phyloP scores from a whole-genome alignment of 129 eudicot species.

The Pittosporum tobira region DNA sequence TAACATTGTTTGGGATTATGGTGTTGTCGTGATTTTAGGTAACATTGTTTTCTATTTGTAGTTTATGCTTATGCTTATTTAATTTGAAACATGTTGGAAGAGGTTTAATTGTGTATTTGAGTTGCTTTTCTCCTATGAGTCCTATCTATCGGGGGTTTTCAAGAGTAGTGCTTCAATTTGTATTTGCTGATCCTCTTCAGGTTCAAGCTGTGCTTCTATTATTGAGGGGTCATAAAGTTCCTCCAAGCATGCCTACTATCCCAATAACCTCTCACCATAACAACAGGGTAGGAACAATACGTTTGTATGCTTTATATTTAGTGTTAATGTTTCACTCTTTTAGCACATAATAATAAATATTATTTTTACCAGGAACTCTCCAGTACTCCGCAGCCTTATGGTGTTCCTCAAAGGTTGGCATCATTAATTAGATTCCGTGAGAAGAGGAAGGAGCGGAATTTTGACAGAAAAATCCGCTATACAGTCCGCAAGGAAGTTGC shows the following conservation, averaged over 20 bases:
- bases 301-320: not conserved
- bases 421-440: constrained; percentile 52
- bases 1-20: too few species aligned
- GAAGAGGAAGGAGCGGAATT: constrained; percentile 50
- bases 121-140: too few species aligned
- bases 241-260: constrained; percentile 28
- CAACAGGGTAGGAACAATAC: constrained; percentile 26
- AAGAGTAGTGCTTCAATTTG: not conserved
- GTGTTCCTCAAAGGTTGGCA: constrained; percentile 46
- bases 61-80: too few species aligned
- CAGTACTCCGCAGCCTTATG: constrained; percentile 35
- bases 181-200: constrained; percentile 19
- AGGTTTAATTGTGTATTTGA: too few species aligned
- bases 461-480: constrained; percentile 63
- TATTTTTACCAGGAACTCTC: constrained; percentile 25
- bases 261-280: constrained; percentile 20
- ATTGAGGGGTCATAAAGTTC: constrained; percentile 46
- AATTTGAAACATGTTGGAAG: too few species aligned
- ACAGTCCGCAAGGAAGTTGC: constrained; percentile 68
- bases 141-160: too few species aligned
- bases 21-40: too few species aligned
- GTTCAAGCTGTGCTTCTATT: constrained; percentile 62
- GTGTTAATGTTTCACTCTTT: too few species aligned
- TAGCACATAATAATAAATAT: not conserved
- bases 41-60: too few species aligned